Conservation (phyloP, 73 alveolate genomes). For the Diophrys sp. region DNA sequence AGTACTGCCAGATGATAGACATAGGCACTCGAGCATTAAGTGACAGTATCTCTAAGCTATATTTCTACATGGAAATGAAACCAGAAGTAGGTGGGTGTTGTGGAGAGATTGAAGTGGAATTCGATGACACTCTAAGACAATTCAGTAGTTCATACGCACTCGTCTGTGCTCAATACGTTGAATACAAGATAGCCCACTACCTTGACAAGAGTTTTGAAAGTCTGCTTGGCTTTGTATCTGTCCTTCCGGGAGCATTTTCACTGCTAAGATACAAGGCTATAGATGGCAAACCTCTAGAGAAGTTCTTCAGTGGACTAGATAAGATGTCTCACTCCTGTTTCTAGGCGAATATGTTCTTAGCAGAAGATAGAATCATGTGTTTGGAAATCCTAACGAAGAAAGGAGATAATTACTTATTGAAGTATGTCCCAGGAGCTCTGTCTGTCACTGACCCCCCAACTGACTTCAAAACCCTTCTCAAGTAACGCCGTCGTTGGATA, state of each 20-base stretch:
- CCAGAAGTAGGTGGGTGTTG: slow-evolving; percentile 41
- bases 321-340: slow-evolving; percentile 11
- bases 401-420: slow-evolving; percentile 6
- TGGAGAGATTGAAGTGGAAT: slow-evolving; percentile 62
- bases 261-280: slow-evolving; percentile 62
- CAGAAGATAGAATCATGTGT: slow-evolving; percentile 72
- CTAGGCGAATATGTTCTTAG: slow-evolving; percentile 59
- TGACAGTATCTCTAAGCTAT: slow-evolving; percentile 26
- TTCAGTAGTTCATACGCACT: slow-evolving; percentile 1
- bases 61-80: slow-evolving; percentile 16
- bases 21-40: slow-evolving; percentile 49
- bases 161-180: slow-evolving; percentile 42
- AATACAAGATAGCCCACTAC: slow-evolving; percentile 53
- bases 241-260: slow-evolving; percentile 64
- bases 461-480: slow-evolving; percentile 9
- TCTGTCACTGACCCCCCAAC: slow-evolving; percentile 63
- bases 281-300: slow-evolving; percentile 37
- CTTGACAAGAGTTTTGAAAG: slow-evolving; percentile 52
- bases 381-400: slow-evolving; percentile 32
- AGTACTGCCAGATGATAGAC: slow-evolving; percentile 40
- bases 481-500: slow-evolving; percentile 54
- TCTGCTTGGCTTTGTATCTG: slow-evolving; percentile 49
- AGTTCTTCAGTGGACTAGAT: slow-evolving; percentile 40
- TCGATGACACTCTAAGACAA: slow-evolving; percentile 6
- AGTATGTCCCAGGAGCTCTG: slow-evolving; percentile 36